Base-by-base conservation (phyloP, 768 basidiomycete species). In the Rhodotorula babjevae region DNA sequence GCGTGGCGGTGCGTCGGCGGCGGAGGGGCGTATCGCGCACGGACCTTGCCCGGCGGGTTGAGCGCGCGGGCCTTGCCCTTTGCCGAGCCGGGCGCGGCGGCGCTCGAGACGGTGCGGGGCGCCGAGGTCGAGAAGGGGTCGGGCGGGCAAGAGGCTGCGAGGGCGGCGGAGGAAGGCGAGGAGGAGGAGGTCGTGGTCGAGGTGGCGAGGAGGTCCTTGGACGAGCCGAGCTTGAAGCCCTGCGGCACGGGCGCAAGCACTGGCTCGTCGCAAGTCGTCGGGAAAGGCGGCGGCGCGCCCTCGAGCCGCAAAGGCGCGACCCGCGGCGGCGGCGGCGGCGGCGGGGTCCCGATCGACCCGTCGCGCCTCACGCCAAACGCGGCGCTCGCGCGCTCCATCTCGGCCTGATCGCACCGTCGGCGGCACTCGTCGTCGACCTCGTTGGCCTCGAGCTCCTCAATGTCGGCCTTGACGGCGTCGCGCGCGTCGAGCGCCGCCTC, bases 81-180 rank as follows among this genome's bases (percentile, higher is more conserved):
- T 46, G 59, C 42, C 23, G 72, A 73, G 19, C 63, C 40, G 2
- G 57, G 49, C 2, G 53, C 19, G 15, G 72, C 65, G n/a, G 72
- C 25, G 15, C 68, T 61, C n/a, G 72, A 73, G n/a, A 63, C 56
- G 15, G 72, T 64, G 6, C 72, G 59, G 11, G 72, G 72, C 2
- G 72, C 72, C 2, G n/a, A 53, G 0, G 72, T 58, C 23, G 72
- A 64, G 68, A 73, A 73, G 16, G 72, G 72, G 56, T 73, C 72
- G 42, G 15, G 3, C 47, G 42, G 27, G 16, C 7, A 36, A 27
- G 23, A 36, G 33, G 31, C 62, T n/a, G 25, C 47, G 23, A 11
- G 18, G 15, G 14, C 9, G 40, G 50, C 12, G 9, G 55, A 25
- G 29, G 46, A 46, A 2, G 55, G 49, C 10, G 21, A 14, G 36